These are phyloP conservation scores for Melampsora medusae DNA, from an alignment of 1,284 basidiomycete species.

Conservation along the genomic window DNA sequence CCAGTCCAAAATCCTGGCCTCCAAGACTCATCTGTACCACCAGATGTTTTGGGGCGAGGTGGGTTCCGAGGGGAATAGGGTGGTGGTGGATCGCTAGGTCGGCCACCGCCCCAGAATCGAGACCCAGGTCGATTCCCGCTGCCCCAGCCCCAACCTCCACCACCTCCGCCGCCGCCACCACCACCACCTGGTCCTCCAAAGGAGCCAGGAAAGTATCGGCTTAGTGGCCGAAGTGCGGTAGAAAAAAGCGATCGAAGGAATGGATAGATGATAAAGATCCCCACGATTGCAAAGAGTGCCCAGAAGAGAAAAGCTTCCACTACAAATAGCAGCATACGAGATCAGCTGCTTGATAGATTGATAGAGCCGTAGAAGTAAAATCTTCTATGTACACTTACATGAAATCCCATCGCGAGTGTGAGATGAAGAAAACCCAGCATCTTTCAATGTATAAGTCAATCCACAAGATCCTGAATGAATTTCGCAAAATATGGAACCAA, in stretches of 20 bases:
- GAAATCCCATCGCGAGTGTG: neutral
- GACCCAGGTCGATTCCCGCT: constrained; percentile 38
- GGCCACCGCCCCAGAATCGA: constrained; percentile 46
- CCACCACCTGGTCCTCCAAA: constrained; percentile 51
- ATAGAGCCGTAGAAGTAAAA: too few species aligned
- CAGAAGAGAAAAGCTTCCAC: constrained; percentile 28
- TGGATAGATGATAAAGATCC: constrained; percentile 41
- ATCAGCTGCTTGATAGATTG: too few species aligned
- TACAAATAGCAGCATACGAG: constrained; percentile 36
- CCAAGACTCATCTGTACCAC: constrained; percentile 48
- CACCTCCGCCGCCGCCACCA: constrained; percentile 49
- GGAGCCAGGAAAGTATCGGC: constrained; percentile 50
- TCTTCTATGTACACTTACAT: neutral
- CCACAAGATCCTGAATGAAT: constrained; percentile 51
- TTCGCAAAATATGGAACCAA: constrained; percentile 64
- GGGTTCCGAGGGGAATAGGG: constrained; percentile 66
- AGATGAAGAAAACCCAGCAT: constrained; percentile 1
- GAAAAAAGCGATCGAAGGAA: constrained; percentile 46
- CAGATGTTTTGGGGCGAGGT: constrained; percentile 49
- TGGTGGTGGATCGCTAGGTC: constrained; percentile 64
- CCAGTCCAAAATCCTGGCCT: constrained; percentile 82
- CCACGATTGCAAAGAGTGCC: constrained; percentile 18
- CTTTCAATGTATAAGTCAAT: constrained; percentile 46
- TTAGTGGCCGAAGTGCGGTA: constrained; percentile 50
- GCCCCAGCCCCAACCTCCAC: constrained; percentile 61